Evolutionary conservation across 257 asterid genomes (phyloP).

Genomic region (Scutellaria galericulata): DNA sequence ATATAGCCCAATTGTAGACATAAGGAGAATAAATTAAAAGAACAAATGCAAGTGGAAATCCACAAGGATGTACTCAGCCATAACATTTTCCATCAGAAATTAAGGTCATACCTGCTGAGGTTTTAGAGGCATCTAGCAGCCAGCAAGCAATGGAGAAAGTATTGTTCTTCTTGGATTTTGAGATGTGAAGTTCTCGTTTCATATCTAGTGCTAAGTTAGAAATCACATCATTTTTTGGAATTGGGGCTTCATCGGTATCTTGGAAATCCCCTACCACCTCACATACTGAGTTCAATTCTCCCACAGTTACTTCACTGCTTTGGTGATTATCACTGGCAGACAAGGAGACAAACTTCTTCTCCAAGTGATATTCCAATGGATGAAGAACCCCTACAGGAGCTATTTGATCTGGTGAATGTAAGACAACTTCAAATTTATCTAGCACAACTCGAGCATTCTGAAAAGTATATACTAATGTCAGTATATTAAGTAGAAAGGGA

Average conservation of each 20-base stretch:
- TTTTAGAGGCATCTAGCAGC: constrained; percentile 63
- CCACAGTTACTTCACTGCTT: constrained; percentile 39
- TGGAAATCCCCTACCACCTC: constrained; percentile 74
- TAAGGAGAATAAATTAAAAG: neutral
- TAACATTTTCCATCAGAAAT: constrained; percentile 13
- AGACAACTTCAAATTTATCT: constrained; percentile 77
- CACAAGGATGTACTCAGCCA: constrained; percentile 17
- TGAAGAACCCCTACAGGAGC: constrained; percentile 96
- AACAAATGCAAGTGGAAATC: constrained; percentile 19
- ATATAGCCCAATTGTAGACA: neutral
- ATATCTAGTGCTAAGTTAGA: constrained; percentile 42
- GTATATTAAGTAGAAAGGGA: constrained; percentile 31
- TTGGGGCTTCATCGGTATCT: constrained; percentile 45
- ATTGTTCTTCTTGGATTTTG: constrained; percentile 60
- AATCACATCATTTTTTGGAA: constrained; percentile 33
- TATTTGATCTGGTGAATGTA: constrained; percentile 87
- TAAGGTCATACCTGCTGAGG: constrained; percentile 65
- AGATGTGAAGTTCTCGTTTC: constrained; percentile 48
- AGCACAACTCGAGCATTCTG: constrained; percentile 95
- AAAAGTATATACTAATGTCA: constrained; percentile 42
- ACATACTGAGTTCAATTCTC: constrained; percentile 53
- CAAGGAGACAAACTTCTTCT: constrained; percentile 51
- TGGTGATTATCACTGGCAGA: constrained; percentile 45
- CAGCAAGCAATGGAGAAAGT: constrained; percentile 80
- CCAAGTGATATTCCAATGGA: constrained; percentile 88